Evolutionary conservation across 805 yeast species (phyloP), one percentile per base, ranked within the genome.

Genomic region (Tetrapisispora namnaoensis): DNA sequence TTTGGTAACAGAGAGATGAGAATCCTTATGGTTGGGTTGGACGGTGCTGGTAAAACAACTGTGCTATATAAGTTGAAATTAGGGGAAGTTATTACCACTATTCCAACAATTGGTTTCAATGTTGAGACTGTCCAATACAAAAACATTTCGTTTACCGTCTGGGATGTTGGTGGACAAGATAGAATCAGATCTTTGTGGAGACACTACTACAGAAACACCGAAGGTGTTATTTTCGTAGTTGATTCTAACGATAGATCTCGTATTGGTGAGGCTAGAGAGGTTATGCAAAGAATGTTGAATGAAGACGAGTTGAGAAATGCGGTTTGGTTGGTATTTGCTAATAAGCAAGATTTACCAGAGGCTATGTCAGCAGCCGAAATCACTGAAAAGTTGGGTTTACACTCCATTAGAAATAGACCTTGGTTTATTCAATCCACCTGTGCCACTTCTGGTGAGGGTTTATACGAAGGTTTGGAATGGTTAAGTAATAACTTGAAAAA

Each of bases 91-190:
- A 95, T 89, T 66, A 88, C 95, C 63, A 89, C 96, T 46, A 89
- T 88, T 66, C 96, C 96, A 72, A 89, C 96, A 58, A 88, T 89
- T 71, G 96, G 97, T 65, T 89, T 89, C 82, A 89, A 89, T 71
- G 97, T 89, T 61, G 97, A 89, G 75, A 89, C 96, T 53, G 96
- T 89, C 64, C 96, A 89, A 77, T 88, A 89, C 79, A 89, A 89
- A 77, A 89, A 89, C 82, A 87, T 89, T 71, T 84, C 95, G 41
- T 89, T 89, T 76, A 88, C 96, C 52, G 96, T 89, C 56, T 89
- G 97, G 98, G 98, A 91, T 80, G 96, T 90, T 62, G 98, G 98
- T 85, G 98, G 98, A 80, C 98, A 91, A 78, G 96, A 89, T 73
- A 90, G 90, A 76, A 91, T 91, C 67, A 86, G 98, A 76, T 96